Percentiles rank a stretch among this genome's conserved stretches.
Evolutionary conservation across 768 basidiomycete species (phyloP).

Genomic region (Exidia glandulosa): DNA sequence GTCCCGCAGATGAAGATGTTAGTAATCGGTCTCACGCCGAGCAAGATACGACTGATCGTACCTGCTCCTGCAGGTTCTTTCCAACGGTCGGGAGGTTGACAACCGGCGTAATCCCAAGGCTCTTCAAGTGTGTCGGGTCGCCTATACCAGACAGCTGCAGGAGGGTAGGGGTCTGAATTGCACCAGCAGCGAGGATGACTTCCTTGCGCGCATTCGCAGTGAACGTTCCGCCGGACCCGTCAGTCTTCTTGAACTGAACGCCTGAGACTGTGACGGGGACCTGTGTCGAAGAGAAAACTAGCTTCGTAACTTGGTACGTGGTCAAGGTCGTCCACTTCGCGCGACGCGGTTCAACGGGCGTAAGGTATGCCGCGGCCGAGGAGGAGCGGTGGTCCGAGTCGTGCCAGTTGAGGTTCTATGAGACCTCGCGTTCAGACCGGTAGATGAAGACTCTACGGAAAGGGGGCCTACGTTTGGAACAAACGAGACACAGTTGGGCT

Average conservation of each 20-base stretch:
- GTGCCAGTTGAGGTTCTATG: constrained; percentile 32
- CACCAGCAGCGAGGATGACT: constrained; percentile 44
- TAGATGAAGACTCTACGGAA: background rate
- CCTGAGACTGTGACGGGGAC: constrained; percentile 33
- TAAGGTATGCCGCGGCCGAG: constrained; percentile 42
- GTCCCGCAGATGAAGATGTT: too few species aligned
- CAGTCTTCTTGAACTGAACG: constrained; percentile 34
- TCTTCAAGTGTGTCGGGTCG: constrained; percentile 31
- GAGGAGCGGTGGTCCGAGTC: constrained; percentile 42
- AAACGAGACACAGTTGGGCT: constrained; percentile 44
- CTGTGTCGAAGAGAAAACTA: constrained; percentile 24
- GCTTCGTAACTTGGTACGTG: constrained; percentile 30
- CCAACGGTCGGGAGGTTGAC: constrained; percentile 41
- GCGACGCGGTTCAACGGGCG: constrained; percentile 36
- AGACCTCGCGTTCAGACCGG: background rate
- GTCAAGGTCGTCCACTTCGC: constrained; percentile 32
- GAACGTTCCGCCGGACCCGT: constrained; percentile 26
- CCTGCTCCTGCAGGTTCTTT: constrained; percentile 47
- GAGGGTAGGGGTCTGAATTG: constrained; percentile 37
- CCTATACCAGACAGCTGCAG: constrained; percentile 50
- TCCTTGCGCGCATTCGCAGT: constrained; percentile 34
- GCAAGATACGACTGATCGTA: background rate
- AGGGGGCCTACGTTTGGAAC: constrained; percentile 32
- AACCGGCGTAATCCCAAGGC: constrained; percentile 36
- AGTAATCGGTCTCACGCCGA: background rate